Base-by-base conservation (phyloP, 257 asterid genomes). In the Mentha longifolia region DNA sequence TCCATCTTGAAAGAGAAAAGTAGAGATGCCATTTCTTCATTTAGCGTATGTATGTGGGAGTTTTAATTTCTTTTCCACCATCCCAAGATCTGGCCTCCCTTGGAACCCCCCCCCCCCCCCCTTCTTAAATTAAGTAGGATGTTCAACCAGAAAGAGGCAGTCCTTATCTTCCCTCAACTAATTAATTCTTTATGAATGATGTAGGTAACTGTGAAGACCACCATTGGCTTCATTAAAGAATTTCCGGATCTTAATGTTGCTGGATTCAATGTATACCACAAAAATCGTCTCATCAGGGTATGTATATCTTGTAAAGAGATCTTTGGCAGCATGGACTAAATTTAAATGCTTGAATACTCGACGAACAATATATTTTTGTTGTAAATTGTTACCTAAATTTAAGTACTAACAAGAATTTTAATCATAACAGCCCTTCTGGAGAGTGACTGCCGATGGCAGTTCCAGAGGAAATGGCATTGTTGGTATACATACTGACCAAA, bases 261-360 rank as follows among this genome's bases (percentile, higher is more conserved):
- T 79, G 98, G 98, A 68, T 93, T 85, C 83, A 93, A 93, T 73
- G 76, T 93, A 41, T 93, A 93, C 91, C 96, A 93, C 71, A 93
- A 89, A 84, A 89, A 87, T 75, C 97, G 98, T 71, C 97, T 93
- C 57, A 93, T 93, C 81, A 84, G 92, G 95, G 97, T 91, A 47
- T 30, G 68, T 55, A 37, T 39, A 47, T 63, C 78, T 46, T 43
- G 20, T 65, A 6, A 50, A 62, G 67, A 75, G 59, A 43, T 39
- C 39, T 70, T 62, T 22, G 31, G 56, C 71, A 46, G 22, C 52
- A 31, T 25, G 56, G 4, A 65, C 55, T 41, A 42, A 63, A 15
- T 17, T 14, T 22, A 52, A 14, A 20, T 52, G 41, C 37, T 70
- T 31, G 35, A 43, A 17, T 47, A 30, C 22, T 33, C 28, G 15